phyloP scores from a whole-genome alignment of 1,284 basidiomycete genomes.

The Ceratobasidium theobromae region DNA sequence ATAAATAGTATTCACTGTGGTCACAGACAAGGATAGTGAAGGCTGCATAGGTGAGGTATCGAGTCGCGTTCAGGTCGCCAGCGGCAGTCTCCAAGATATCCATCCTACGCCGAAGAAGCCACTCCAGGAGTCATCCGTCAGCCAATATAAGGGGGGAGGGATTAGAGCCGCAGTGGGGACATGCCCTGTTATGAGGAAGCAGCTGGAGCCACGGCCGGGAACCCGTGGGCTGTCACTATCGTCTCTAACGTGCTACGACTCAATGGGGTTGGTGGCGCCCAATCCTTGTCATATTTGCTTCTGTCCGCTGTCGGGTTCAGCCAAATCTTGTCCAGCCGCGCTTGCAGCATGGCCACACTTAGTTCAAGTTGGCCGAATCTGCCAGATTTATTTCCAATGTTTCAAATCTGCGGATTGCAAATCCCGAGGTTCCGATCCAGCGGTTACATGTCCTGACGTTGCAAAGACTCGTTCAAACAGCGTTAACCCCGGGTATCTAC shows the following conservation, averaged over 20 bases:
- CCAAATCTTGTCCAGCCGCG: background rate
- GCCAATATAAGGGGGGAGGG: background rate
- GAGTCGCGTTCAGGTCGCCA: background rate
- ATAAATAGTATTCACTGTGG: background rate
- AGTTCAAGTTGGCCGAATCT: background rate
- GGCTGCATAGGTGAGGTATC: slow-evolving; percentile 20
- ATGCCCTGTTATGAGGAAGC: background rate
- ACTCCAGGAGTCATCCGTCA: background rate
- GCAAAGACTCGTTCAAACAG: too few species aligned
- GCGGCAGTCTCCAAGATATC: background rate
- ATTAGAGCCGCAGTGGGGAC: background rate
- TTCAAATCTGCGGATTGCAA: background rate
- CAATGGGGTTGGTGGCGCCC: background rate
- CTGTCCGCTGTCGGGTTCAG: background rate
- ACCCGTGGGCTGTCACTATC: background rate
- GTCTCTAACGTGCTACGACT: background rate
- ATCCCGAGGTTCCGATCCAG: too few species aligned
- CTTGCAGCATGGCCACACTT: too few species aligned
- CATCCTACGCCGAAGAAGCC: slow-evolving; percentile 9
- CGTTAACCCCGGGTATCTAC: too few species aligned
- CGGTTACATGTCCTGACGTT: too few species aligned
- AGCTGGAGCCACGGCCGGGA: background rate
- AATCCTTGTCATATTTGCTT: background rate
- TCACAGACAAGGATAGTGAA: slow-evolving; percentile 18
- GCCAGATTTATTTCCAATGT: background rate